Base-by-base conservation (phyloP, 2,329 filamentous ascomycete species). In the Fusarium torulosum region DNA sequence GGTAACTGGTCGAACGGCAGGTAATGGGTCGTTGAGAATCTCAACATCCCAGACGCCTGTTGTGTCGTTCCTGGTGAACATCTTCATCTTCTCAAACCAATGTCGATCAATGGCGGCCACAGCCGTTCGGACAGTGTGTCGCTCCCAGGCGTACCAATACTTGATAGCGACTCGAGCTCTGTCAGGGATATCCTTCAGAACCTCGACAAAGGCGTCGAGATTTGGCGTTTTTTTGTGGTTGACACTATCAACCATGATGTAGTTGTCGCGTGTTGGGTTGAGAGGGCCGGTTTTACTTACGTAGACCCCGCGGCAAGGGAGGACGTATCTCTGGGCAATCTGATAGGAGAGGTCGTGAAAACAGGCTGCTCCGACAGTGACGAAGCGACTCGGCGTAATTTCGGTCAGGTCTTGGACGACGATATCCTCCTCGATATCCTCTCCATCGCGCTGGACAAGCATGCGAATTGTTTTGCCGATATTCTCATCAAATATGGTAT, bases 281-380 rank as follows among this genome's bases (percentile, higher is more conserved):
- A 67, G 67, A 0, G 59, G 59, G 0, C 63, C 64, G 3, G 64
- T 29, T 13, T 68, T 67, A 11, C 59, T 54, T 10, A 97, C 91
- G 75, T 93, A 99, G 14, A 98, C 94, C n/a, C 96, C 96, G 76
- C 94, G 91, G 69, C 93, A 91, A 9, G 94, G 90, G 53, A 99
- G 94, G 23, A 94, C 94, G 77, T 97, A 97, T 7, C 97, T 86
- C 9, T 96, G 90, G 13, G 96, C 94, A 79, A 98, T 93, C 76
- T 99, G 96, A 77, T 99, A 99, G 1, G 96, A 99, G 14, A 99
- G 84, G 74, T 96, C 88, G 80, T 99, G 96, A 82, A 99, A 98
- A 55, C 93, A 94, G 15, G 90, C 95, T 21, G 96, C 96, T 40
- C 94, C 93, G 37, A 98, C 95, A 4, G 93, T 93, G 45, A 98